A percentile compares a stretch with the other conserved stretches of the same genome.
phyloP scores from a whole-genome alignment of 164 flowering plant species.

The Aristolochia californica region DNA sequence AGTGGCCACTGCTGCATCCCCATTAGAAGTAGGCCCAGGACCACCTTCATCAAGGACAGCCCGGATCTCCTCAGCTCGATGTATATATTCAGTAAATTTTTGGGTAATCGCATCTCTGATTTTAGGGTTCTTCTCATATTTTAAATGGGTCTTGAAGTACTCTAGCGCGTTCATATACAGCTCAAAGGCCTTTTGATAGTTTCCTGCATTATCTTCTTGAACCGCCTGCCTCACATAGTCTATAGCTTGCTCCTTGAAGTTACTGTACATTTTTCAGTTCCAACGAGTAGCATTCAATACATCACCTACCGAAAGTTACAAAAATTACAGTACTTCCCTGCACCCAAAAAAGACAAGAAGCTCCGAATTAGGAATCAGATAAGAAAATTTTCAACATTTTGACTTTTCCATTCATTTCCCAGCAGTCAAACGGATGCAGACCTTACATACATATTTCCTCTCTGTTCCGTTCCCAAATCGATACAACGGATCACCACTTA shows the following conservation, averaged over 20 bases:
- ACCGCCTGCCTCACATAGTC: slow-evolving; percentile 97
- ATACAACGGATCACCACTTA: too few species aligned
- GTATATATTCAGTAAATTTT: slow-evolving; percentile 89
- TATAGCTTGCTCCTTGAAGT: slow-evolving; percentile 96
- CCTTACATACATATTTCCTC: too few species aligned
- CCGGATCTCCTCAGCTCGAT: slow-evolving; percentile 97
- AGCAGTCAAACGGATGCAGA: too few species aligned
- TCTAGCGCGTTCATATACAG: slow-evolving; percentile 95
- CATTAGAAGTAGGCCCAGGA: slow-evolving; percentile 58
- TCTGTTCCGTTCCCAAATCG: too few species aligned
- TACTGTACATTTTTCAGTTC: slow-evolving; percentile 65
- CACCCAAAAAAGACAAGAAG: background rate
- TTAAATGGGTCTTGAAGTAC: slow-evolving; percentile 85
- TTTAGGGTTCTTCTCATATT: slow-evolving; percentile 95
- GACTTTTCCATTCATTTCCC: too few species aligned
- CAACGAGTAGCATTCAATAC: slow-evolving; percentile 9
- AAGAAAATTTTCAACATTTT: too few species aligned
- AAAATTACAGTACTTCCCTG: background rate
- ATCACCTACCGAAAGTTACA: background rate
- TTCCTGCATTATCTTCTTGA: slow-evolving; percentile 90
- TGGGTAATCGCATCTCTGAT: slow-evolving; percentile 86
- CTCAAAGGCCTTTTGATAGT: slow-evolving; percentile 83
- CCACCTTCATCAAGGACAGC: slow-evolving; percentile 77
- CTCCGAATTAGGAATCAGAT: too few species aligned
- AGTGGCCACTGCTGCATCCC: slow-evolving; percentile 78